Evolutionary conservation across 306 rosid genomes (phyloP).

Genomic region (Phaseolus lunatus): DNA sequence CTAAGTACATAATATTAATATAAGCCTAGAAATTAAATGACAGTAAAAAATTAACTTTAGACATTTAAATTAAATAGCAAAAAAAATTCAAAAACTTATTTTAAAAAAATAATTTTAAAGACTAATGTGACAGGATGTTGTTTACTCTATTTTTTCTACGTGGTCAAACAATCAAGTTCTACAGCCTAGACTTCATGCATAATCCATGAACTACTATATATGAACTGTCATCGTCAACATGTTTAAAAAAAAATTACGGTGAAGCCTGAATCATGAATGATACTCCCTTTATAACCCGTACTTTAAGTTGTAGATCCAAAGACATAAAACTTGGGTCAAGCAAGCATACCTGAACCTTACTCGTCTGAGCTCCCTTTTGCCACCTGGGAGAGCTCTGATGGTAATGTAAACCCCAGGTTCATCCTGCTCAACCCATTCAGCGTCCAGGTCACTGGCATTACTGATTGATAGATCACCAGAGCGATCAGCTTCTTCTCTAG

Average conservation of each 20-base stretch:
- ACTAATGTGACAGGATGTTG: too few relatives aligned
- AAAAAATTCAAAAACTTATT: too few relatives aligned
- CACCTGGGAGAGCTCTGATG: conserved; percentile 63
- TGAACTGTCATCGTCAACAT: not conserved
- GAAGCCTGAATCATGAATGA: not conserved
- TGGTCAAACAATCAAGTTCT: not conserved
- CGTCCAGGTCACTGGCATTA: conserved; percentile 65
- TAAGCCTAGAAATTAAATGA: too few relatives aligned
- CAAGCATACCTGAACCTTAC: conserved; percentile 65
- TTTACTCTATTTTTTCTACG: not conserved
- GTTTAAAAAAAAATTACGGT: not conserved
- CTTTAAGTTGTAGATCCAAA: not conserved
- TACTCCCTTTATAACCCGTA: not conserved
- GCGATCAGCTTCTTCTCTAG: conserved; percentile 69
- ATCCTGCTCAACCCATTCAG: conserved; percentile 72
- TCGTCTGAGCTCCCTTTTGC: conserved; percentile 67
- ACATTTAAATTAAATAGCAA: too few relatives aligned
- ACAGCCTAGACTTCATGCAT: not conserved
- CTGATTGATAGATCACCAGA: conserved; percentile 62
- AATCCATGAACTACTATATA: not conserved
- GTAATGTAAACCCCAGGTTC: conserved; percentile 73
- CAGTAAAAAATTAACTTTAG: too few relatives aligned
- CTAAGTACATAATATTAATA: not conserved
- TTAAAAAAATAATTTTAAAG: too few relatives aligned
- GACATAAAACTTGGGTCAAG: not conserved